Base-by-base conservation (phyloP, 306 rosid genomes). In the Ormosia semicastrata region DNA sequence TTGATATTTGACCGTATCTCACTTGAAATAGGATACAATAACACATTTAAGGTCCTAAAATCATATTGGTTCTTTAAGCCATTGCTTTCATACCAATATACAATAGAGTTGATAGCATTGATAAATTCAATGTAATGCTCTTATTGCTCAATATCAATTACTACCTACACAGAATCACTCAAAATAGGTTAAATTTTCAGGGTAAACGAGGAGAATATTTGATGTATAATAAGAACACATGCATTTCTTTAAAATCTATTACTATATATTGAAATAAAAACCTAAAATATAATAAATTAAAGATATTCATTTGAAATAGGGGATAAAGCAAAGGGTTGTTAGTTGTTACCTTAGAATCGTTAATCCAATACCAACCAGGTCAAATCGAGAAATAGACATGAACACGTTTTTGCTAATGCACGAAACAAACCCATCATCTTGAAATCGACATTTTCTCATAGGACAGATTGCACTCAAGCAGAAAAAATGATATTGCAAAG, bases 321-420 rank as follows among this genome's bases (percentile, higher is more conserved):
- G 3, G 5, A 17, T 33, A 32, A 60, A 24, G 4, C 8, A 66
- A 13, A 32, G 32, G 73, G 69, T n/a, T 2, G 5, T 2, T 64
- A 49, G 13, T 13, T 34, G 71, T 86, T 78, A 96, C 98, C 98
- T 93, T 98, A 6, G 94, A 93, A 85, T 96, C 99, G 76, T 98
- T 93, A 82, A 92, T 87, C 84, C 91, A 95, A 81, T 84, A 93
- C 59, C 94, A 75, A 89, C 97, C 58, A 92, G 24, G 24, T 24
- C 24, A 24, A 24, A 24, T 24, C 24, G 24, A 24, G 24, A 24
- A 24, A 24, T 24, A 24, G 1, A 24, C 24, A 24, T 24, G 24
- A 24, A 24, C 24, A 24, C 24, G 24, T 24, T 24, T 24, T 24
- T 24, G 24, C 24, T 0, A 24, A 24, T 24, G 24, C 24, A 24